These are phyloP conservation scores for Musa acuminata DNA, from an alignment of 176 grass and related monocot genomes.

Conservation along the genomic window DNA sequence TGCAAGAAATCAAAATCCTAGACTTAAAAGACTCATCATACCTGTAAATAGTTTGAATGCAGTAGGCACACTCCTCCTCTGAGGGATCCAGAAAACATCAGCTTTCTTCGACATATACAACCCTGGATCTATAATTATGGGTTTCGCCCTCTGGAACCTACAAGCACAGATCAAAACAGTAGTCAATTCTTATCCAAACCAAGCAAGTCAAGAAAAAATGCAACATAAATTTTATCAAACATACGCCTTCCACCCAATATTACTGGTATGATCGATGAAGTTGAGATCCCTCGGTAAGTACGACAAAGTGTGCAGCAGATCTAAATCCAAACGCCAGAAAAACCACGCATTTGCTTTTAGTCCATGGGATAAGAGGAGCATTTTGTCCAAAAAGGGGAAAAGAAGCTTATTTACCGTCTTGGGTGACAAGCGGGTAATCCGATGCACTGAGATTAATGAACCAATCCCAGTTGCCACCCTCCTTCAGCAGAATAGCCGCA, in stretches of 20 bases:
- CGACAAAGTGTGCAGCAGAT: constrained; percentile 17
- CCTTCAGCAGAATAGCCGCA: constrained; percentile 60
- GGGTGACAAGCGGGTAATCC: constrained; percentile 82
- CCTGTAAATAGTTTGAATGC: constrained; percentile 23
- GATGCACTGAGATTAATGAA: constrained; percentile 91
- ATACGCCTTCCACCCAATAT: constrained; percentile 23
- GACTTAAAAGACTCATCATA: background rate
- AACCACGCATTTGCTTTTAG: background rate
- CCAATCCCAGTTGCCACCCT: constrained; percentile 78
- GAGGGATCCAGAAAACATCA: constrained; percentile 19
- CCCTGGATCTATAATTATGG: constrained; percentile 23
- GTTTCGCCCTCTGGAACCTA: constrained; percentile 22
- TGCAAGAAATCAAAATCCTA: background rate
- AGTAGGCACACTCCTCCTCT: constrained; percentile 19
- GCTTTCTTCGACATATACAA: constrained; percentile 10
- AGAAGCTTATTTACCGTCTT: constrained; percentile 44
- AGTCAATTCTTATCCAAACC: background rate
- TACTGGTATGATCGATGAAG: constrained; percentile 19
- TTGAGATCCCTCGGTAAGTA: constrained; percentile 17
- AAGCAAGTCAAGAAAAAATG: background rate
- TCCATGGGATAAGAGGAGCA: background rate
- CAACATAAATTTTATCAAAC: background rate
- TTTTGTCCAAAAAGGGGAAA: background rate
- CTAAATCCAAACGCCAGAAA: background rate
- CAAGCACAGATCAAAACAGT: background rate